Base-by-base conservation (phyloP, 164 flowering plant genomes). In the Aristolochia contorta region DNA sequence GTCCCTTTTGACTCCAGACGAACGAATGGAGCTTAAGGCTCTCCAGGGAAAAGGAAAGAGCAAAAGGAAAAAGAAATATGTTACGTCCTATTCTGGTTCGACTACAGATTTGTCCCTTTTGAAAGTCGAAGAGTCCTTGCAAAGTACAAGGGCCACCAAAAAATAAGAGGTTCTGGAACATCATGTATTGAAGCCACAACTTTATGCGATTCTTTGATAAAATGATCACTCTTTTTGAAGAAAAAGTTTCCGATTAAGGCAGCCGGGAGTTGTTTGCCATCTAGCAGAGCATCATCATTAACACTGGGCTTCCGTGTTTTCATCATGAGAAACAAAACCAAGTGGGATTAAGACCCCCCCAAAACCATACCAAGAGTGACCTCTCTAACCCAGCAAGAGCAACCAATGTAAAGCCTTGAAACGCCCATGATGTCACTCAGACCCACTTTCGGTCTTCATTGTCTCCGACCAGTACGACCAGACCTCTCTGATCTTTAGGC, bases 211-310 rank as follows among this genome's bases (percentile, higher is more conserved):
- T 37, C 43, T 37, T 62, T 23, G 47, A 48, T 48, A 12, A 32
- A 14, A n/a, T n/a, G 49, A 19, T 59, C 56, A 24, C 48, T n/a
- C 24, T 27, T 55, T 18, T 27, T 23, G 16, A 12, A 37, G 27
- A 30, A 67, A 57, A 33, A 58, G 54, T 33, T 67, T 33, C 47
- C 24, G 43, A n/a, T 24, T 51, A 25, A 16, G 57, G 61, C 50
- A 65, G 20, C 33, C 61, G 59, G 46, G 48, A 22, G 0, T 47
- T 58, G 63, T 52, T 25, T 54, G 41, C 7, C 51, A 61, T 63
- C 46, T 58, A 45, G 13, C 57, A 30, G 54, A 57, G 67, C 61
- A 66, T 33, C 69, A 71, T 71, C 67, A 66, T 71, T 62, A 37
- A 57, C 47, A 23, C 15, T 47, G 63, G 64, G 60, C 60, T 62